Base-by-base conservation (phyloP, 768 basidiomycete species). In the Jaapia argillacea region DNA sequence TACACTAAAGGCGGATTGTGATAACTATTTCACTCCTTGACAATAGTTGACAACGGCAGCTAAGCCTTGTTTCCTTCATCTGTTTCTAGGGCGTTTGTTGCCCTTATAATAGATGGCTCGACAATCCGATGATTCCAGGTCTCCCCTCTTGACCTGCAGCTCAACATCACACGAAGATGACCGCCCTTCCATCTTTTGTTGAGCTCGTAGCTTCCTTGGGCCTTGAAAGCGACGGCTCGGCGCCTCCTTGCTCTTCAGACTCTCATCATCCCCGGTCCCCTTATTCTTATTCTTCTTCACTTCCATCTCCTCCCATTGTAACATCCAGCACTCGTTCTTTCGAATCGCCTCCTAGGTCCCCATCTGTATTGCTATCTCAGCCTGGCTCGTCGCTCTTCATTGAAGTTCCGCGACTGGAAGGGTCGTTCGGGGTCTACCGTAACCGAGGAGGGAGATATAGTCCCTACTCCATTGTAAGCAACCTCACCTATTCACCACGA, bases 171-270 rank as follows among this genome's bases (percentile, higher is more conserved):
- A 40, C 50, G 40, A 40, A 20, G 54, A 85, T 81, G 81, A 67
- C 81, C 58, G 62, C 83, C 55, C 79, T 89, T 54, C 87, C 87
- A 56, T 88, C 87, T 45, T 90, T 90, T 60, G 79, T 86, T 46
- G 80, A 88, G 66, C 82, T 90, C 58, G 86, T 90, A 85, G 76
- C 77, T 49, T 76, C 87, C 47, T 69, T 90, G 52, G 87, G 84
- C 50, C 70, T 89, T 60, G 77, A 84, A 51, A 71, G 72, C 51
- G 59, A 57, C 49, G 54, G 47, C 40, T 51, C 58, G 24, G 46
- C 42, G 41, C 51, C 24, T 41, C 20, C 31, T 22, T 44, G 26
- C 41, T 45, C 38, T 36, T 6, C 41, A 31, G 45, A 36, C 21
- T 48, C 21, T 53, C 64, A 38, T 42, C 63, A 52, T 53, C 51